phyloP scores from a whole-genome alignment of 2,329 filamentous ascomycete genomes.

The Pseudocercospora crystallina region DNA sequence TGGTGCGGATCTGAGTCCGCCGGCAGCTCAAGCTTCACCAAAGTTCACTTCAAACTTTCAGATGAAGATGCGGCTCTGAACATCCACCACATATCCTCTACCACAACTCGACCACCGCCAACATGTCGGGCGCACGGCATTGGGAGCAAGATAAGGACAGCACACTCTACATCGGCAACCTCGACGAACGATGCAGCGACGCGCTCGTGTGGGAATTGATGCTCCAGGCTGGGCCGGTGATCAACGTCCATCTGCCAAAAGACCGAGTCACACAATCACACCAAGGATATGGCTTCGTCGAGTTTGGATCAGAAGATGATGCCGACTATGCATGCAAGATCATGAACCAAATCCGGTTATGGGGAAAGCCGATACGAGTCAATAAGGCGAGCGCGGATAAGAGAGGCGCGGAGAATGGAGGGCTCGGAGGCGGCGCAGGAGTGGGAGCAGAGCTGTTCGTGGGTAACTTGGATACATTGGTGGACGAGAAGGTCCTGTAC shows the following conservation, averaged over 20 bases:
- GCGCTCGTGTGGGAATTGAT: constrained; percentile 95
- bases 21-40: too few species aligned
- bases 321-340: constrained; percentile 95
- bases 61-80: not conserved
- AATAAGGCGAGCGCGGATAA: constrained; percentile 96
- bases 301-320: constrained; percentile 92
- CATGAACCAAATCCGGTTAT: constrained; percentile 93
- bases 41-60: not conserved
- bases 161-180: constrained; percentile 96
- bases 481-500: constrained; percentile 93
- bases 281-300: constrained; percentile 98
- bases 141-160: constrained; percentile 96
- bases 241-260: constrained; percentile 97
- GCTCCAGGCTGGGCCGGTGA: constrained; percentile 94
- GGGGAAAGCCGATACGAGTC: constrained; percentile 90
- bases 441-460: constrained; percentile 97
- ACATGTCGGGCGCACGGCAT: constrained; percentile 71
- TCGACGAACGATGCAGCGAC: constrained; percentile 92
- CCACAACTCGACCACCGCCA: constrained; percentile 29
- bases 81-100: not conserved
- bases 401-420: constrained; percentile 79
- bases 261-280: constrained; percentile 96
- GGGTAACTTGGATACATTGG: constrained; percentile 90
- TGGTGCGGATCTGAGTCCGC: too few species aligned
- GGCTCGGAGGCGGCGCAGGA: constrained; percentile 84